phyloP scores from a whole-genome alignment of 768 basidiomycete genomes.

The Hypholoma fasciculare region DNA sequence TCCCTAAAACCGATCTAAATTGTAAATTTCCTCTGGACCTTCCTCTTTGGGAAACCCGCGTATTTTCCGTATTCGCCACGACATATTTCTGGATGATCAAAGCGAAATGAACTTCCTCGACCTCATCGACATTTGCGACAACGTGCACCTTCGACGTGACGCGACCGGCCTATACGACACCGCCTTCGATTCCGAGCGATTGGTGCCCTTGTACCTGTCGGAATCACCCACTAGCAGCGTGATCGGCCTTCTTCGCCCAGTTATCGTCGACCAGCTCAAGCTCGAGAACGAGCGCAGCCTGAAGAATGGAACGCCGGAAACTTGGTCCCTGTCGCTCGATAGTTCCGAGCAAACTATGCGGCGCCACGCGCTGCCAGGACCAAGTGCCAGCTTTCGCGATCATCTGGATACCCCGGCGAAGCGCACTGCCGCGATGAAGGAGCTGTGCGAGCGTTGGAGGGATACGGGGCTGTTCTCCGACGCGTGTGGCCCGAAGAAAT shows the following conservation, averaged over 20 bases:
- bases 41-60: too few relatives aligned
- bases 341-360: conserved; percentile 24
- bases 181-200: conserved; percentile 32
- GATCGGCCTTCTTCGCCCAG: conserved; percentile 60
- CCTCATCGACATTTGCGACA: conserved; percentile 71
- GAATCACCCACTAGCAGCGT: conserved; percentile 51
- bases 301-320: conserved; percentile 26
- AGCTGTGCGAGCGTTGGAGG: conserved; percentile 76
- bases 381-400: conserved; percentile 49
- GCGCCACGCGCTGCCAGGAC: conserved; percentile 25
- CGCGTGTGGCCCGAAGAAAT: conserved; percentile 73
- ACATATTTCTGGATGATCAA: too few relatives aligned
- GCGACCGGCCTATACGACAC: conserved; percentile 23
- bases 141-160: conserved; percentile 46
- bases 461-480: conserved; percentile 60
- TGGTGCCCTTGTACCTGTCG: conserved; percentile 59
- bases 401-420: conserved; percentile 55
- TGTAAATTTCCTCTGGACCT: too few relatives aligned
- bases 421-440: conserved; percentile 62
- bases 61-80: too few relatives aligned
- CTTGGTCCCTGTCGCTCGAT: conserved; percentile 42
- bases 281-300: conserved; percentile 45
- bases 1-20: too few relatives aligned
- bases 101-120: conserved; percentile 45
- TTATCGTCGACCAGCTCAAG: conserved; percentile 53